Conservation (phyloP, 306 rosid genomes). For the Ochetophila trinervis region DNA sequence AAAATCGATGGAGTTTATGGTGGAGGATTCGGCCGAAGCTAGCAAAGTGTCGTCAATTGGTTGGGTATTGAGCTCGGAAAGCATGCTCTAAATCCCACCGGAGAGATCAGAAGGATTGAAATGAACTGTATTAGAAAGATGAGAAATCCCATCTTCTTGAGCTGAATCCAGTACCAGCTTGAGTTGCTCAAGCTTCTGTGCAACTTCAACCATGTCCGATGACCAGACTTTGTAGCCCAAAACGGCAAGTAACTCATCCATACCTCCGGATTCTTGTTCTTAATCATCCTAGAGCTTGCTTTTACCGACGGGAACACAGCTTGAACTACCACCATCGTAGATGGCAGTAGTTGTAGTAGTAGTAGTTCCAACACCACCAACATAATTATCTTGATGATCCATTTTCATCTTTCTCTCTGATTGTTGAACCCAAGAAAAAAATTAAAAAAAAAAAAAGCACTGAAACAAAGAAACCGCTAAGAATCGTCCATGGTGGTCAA, state of each 20-base stretch:
- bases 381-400: slow-evolving; percentile 27
- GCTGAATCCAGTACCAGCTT: slow-evolving; percentile 74
- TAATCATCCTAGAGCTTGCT: slow-evolving; percentile 46
- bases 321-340: slow-evolving; percentile 18
- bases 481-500: slow-evolving; percentile 9
- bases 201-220: slow-evolving; percentile 76
- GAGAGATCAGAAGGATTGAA: slow-evolving; percentile 79
- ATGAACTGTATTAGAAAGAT: slow-evolving; percentile 66
- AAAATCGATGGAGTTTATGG: slow-evolving; percentile 8
- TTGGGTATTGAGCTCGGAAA: slow-evolving; percentile 53
- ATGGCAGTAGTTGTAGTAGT: not conserved
- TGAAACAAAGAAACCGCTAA: slow-evolving; percentile 1
- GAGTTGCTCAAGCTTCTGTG: slow-evolving; percentile 69
- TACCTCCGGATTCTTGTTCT: slow-evolving; percentile 32
- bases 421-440: not conserved
- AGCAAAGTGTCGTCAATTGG: slow-evolving; percentile 32
- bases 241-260: slow-evolving; percentile 65
- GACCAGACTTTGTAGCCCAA: slow-evolving; percentile 73
- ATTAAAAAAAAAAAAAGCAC: not conserved
- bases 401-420: slow-evolving; percentile 46
- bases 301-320: slow-evolving; percentile 27
- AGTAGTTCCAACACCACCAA: not conserved
- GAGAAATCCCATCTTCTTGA: slow-evolving; percentile 62
- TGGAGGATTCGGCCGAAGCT: slow-evolving; percentile 16
- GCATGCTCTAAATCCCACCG: slow-evolving; percentile 80